A percentile compares a stretch with the other conserved stretches of the same genome.
phyloP scores from a whole-genome alignment of 345 rosid species.

The Eucalyptus dawsonii region DNA sequence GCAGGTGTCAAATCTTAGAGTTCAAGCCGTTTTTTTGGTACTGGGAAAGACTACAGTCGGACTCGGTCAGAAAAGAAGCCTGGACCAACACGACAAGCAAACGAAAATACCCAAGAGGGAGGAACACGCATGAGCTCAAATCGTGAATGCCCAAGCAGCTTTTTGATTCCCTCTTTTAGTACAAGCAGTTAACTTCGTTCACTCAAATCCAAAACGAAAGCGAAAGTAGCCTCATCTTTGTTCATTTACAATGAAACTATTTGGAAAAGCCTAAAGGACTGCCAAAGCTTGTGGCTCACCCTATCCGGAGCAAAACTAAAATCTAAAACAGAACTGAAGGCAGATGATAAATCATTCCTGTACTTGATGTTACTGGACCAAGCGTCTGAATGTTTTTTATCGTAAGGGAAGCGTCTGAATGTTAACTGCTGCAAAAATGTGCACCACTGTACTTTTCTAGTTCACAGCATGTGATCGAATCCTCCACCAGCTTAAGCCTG shows the following conservation, averaged over 20 bases:
- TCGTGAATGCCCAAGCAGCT: not conserved
- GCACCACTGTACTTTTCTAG: conserved; percentile 1
- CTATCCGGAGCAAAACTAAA: not conserved
- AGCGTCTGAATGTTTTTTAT: not conserved
- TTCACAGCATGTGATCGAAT: conserved; percentile 77
- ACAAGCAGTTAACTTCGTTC: not conserved
- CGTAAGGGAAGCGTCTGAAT: not conserved
- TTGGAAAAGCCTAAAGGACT: not conserved
- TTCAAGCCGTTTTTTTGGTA: not conserved
- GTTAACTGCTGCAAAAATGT: not conserved
- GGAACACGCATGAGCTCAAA: not conserved
- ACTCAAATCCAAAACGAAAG: not conserved
- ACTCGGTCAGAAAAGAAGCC: not conserved
- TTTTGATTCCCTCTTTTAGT: not conserved
- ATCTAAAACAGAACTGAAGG: not conserved
- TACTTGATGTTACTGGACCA: not conserved
- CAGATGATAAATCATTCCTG: not conserved
- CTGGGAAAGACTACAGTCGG: not conserved
- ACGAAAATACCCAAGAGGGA: not conserved
- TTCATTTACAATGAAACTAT: not conserved
- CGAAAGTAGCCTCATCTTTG: not conserved
- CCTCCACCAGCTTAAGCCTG: conserved; percentile 50
- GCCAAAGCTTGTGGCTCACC: not conserved
- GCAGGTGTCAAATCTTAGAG: not conserved
- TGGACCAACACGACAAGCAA: not conserved